These are phyloP conservation scores for Apiotrichum gamsii DNA, from an alignment of 1,284 basidiomycete genomes.

Conservation along the genomic window DNA sequence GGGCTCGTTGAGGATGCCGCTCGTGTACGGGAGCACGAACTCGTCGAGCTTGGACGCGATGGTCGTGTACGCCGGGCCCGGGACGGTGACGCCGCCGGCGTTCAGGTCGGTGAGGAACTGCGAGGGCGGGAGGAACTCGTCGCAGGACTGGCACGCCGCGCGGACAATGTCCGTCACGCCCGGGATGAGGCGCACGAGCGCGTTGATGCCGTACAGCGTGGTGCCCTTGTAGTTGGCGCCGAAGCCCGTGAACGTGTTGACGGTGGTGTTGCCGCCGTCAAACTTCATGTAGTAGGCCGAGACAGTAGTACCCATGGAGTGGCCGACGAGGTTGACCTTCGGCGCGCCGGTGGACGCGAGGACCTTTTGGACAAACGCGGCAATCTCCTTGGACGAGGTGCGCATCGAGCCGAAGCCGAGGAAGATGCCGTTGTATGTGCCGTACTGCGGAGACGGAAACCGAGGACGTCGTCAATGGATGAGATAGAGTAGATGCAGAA, in stretches of 20 bases:
- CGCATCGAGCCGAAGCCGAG: slow-evolving; percentile 7
- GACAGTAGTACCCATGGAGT: slow-evolving; percentile 8
- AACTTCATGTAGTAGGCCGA: slow-evolving; percentile 10
- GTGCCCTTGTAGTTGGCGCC: slow-evolving; percentile 10
- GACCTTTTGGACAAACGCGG: slow-evolving; percentile 4
- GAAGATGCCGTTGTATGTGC: neutral
- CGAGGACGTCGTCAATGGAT: too few relatives aligned
- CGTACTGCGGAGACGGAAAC: too few relatives aligned
- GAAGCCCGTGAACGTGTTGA: slow-evolving; percentile 7
- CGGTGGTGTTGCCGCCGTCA: slow-evolving; percentile 1
- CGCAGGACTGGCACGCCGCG: slow-evolving; percentile 1
- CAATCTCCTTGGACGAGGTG: slow-evolving; percentile 2
- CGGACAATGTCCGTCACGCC: neutral
- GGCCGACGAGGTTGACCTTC: slow-evolving; percentile 14
- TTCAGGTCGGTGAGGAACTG: slow-evolving; percentile 3
- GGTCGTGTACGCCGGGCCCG: slow-evolving; percentile 7
- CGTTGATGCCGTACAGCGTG: slow-evolving; percentile 7
- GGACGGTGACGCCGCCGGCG: slow-evolving; percentile 3
- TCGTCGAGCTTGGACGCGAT: slow-evolving; percentile 4
- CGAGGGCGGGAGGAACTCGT: slow-evolving; percentile 3
- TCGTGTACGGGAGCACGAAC: slow-evolving; percentile 4
- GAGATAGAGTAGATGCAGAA: too few relatives aligned
- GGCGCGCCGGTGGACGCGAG: slow-evolving; percentile 1
- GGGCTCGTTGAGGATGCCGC: slow-evolving; percentile 4
- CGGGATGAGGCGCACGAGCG: slow-evolving; percentile 5